Percentiles rank a stretch among this genome's conserved stretches.
Conservation (phyloP, 2,329 filamentous ascomycete species). For the Basipetospora chlamydospora region DNA sequence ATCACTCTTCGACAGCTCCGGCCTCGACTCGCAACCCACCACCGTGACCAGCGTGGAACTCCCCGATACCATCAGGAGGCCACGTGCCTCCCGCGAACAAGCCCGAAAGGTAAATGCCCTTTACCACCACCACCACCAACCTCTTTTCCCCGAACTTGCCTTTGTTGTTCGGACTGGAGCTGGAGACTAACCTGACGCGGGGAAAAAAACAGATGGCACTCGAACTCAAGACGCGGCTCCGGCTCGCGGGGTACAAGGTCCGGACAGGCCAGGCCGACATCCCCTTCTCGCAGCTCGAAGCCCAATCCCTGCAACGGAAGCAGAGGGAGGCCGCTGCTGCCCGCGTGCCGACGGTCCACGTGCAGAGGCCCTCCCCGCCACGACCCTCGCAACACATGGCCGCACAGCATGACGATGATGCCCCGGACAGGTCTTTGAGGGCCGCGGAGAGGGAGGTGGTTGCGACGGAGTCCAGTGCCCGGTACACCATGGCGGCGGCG, state of each 20-base stretch:
- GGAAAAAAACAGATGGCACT: conserved; percentile 39
- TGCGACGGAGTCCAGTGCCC: too few relatives aligned
- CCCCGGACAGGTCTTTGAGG: too few relatives aligned
- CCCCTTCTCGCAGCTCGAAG: conserved; percentile 45
- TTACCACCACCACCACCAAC: conserved; percentile 7
- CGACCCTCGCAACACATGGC: too few relatives aligned
- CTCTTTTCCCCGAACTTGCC: not conserved
- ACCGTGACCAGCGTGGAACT: conserved; percentile 2
- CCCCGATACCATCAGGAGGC: not conserved
- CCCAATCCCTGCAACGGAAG: conserved; percentile 14
- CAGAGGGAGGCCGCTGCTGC: conserved; percentile 1
- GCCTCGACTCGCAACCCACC: not conserved
- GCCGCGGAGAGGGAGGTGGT: too few relatives aligned
- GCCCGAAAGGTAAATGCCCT: conserved; percentile 22
- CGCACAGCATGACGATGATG: too few relatives aligned
- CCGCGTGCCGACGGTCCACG: conserved; percentile 8
- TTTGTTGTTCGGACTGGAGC: not conserved
- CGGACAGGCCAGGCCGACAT: conserved; percentile 55
- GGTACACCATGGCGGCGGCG: too few relatives aligned
- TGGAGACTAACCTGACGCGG: too few relatives aligned
- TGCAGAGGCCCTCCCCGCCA: conserved; percentile 8
- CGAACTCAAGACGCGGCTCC: conserved; percentile 52
- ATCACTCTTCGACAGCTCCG: conserved; percentile 31
- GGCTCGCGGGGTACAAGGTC: conserved; percentile 61
- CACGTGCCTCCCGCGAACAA: conserved; percentile 4